phyloP scores from a whole-genome alignment of 2,329 filamentous ascomycete species.

The Fusarium odoratissimum region DNA sequence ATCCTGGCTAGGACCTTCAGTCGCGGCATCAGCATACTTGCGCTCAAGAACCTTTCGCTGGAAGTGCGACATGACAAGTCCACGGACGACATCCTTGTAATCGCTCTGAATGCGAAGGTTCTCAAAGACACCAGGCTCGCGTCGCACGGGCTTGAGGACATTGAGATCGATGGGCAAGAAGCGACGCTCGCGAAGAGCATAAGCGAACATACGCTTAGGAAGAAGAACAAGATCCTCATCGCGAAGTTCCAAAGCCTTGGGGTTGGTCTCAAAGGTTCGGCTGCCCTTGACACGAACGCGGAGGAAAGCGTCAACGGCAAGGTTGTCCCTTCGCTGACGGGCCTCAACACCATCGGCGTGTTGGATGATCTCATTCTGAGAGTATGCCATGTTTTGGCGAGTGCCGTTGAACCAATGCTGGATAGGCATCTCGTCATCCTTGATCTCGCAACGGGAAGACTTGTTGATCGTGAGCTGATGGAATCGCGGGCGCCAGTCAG shows the following conservation, averaged over 20 bases:
- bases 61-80: conserved; percentile 56
- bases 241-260: conserved; percentile 43
- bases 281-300: conserved; percentile 50
- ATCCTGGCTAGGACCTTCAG: conserved; percentile 51
- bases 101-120: conserved; percentile 54
- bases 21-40: conserved; percentile 44
- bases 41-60: conserved; percentile 54
- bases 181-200: conserved; percentile 54
- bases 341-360: conserved; percentile 51
- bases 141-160: conserved; percentile 50
- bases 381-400: conserved; percentile 48
- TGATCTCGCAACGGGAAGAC: conserved; percentile 46
- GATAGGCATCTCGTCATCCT: conserved; percentile 52
- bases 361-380: conserved; percentile 52
- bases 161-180: conserved; percentile 54
- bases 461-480: conserved; percentile 48
- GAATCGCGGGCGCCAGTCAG: conserved; percentile 52
- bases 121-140: conserved; percentile 53
- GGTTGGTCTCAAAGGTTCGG: conserved; percentile 50
- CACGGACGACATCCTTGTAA: conserved; percentile 56
- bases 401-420: conserved; percentile 52
- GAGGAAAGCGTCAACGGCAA: conserved; percentile 50
- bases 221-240: conserved; percentile 50
- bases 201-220: conserved; percentile 56
- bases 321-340: conserved; percentile 53